Percentiles rank a stretch among this genome's conserved stretches.
phyloP scores from a whole-genome alignment of 768 basidiomycete species.

The Chiua virens region DNA sequence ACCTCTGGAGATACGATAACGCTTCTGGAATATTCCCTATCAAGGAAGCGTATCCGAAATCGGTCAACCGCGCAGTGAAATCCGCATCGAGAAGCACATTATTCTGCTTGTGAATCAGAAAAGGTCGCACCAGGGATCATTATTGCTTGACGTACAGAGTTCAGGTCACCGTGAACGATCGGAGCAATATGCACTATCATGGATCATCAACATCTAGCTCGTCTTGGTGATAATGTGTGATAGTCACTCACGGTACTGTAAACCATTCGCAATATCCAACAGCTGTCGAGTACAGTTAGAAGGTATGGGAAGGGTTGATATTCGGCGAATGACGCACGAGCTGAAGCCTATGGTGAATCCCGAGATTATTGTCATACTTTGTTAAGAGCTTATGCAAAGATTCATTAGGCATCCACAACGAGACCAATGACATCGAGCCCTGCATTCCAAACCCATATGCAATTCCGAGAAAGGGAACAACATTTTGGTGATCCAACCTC shows the following conservation, averaged over 20 bases:
- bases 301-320: constrained; percentile 11
- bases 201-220: background rate
- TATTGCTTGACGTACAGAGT: background rate
- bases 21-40: too few species aligned
- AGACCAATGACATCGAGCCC: constrained; percentile 26
- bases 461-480: constrained; percentile 20
- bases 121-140: background rate
- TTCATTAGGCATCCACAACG: constrained; percentile 31
- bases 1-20: too few species aligned
- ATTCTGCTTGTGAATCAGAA: constrained; percentile 6
- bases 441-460: constrained; percentile 24
- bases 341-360: background rate
- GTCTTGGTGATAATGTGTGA: background rate
- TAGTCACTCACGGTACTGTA: background rate
- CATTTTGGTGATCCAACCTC: constrained; percentile 21
- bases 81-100: constrained; percentile 14
- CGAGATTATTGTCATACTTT: background rate
- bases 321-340: constrained; percentile 10
- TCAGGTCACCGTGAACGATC: constrained; percentile 16
- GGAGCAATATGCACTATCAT: constrained; percentile 6
- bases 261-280: constrained; percentile 12
- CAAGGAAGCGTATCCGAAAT: constrained; percentile 43
- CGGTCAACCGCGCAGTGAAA: constrained; percentile 38
- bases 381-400: constrained; percentile 19
- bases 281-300: constrained; percentile 21